These are phyloP conservation scores for Vicia sativa DNA, from an alignment of 306 rosid genomes.

Conservation along the genomic window DNA sequence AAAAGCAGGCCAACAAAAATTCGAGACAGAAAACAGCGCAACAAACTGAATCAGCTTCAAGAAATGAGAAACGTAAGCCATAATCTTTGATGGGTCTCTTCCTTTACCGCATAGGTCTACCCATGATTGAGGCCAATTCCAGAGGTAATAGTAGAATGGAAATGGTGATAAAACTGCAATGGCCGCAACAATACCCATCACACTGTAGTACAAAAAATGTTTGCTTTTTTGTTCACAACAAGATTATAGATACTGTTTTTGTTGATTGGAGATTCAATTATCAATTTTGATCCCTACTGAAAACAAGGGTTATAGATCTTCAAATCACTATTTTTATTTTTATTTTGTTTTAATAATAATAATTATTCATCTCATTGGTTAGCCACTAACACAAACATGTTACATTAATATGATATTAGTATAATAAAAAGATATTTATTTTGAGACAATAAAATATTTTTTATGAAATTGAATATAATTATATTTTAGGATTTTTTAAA, in stretches of 20 bases:
- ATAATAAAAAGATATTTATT: too few relatives aligned
- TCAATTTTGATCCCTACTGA: not conserved
- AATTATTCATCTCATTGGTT: not conserved
- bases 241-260: not conserved
- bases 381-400: not conserved
- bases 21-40: conserved; percentile 64
- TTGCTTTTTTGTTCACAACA: not conserved
- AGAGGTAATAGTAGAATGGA: conserved; percentile 70
- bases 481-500: too few relatives aligned
- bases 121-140: conserved; percentile 83
- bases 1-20: conserved; percentile 72
- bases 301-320: not conserved
- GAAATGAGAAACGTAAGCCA: conserved; percentile 65
- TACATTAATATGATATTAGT: too few relatives aligned
- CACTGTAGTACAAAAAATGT: not conserved
- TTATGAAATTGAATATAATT: too few relatives aligned
- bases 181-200: conserved; percentile 57
- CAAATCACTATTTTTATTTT: not conserved
- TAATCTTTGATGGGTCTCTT: conserved; percentile 69
- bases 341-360: too few relatives aligned
- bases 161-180: conserved; percentile 65
- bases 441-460: too few relatives aligned
- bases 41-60: conserved; percentile 75
- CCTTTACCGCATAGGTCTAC: conserved; percentile 71
- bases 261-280: not conserved